Conservation (phyloP, 1,284 basidiomycete genomes). For the Caloboletus firmus region DNA sequence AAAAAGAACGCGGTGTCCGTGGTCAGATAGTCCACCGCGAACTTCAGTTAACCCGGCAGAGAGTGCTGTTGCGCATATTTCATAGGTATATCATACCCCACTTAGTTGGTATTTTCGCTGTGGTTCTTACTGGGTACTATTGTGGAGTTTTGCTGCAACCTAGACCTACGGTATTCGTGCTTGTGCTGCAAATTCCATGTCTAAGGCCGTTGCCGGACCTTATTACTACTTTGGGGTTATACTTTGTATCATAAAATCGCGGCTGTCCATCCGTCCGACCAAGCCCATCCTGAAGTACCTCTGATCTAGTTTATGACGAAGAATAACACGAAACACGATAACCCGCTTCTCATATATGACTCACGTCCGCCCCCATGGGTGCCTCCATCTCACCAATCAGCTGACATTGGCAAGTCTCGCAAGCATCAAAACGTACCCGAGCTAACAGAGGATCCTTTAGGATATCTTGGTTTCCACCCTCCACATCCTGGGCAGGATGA, state of each 20-base stretch:
- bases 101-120: background rate
- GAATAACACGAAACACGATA: constrained; percentile 29
- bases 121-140: no score
- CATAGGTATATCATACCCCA: background rate
- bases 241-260: background rate
- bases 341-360: constrained; percentile 57
- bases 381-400: constrained; percentile 59
- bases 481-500: constrained; percentile 83
- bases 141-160: no score
- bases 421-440: background rate
- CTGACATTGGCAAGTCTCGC: constrained; percentile 59
- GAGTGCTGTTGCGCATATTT: background rate
- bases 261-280: background rate
- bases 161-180: no score
- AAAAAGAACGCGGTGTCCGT: constrained; percentile 47
- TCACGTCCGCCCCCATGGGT: constrained; percentile 72
- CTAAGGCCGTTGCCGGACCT: no score
- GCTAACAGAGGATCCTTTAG: constrained; percentile 40
- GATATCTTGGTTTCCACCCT: constrained; percentile 85
- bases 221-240: no score
- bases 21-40: constrained; percentile 4
- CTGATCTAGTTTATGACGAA: constrained; percentile 23
- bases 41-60: background rate
- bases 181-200: no score
- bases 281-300: no score